Base-by-base conservation (phyloP, 805 yeast genomes). In the Grigorovia jiainica region DNA sequence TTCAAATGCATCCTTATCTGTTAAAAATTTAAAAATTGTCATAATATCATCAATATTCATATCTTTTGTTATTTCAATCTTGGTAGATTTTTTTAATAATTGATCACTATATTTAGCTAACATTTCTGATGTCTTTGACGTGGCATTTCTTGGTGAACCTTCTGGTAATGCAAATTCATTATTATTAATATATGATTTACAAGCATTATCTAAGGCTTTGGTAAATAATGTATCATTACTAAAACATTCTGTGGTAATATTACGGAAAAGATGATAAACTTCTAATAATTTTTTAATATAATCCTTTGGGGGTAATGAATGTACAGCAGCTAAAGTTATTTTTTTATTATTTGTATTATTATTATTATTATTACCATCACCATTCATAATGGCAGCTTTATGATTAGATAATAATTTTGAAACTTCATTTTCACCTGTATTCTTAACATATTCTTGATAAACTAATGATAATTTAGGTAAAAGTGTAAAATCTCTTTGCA, bases 1-100 rank as follows among this genome's bases (percentile, higher is more conserved):
- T 66, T 92, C 97, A 64, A 92, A 94, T 34, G 92, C 85, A 67
- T 94, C 97, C 61, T 87, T 89, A 60, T 92, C 97, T 35, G 85
- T 87, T 44, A 94, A 73, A 58, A 84, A 90, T 56, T 80, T 81
- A 70, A 92, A 86, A 21, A 92, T 71, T 13, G 80, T 75, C 84
- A 90, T 85, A 53, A 92, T 75, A 55, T 89, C 92, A 51, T 83
- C 89, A 37, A 83, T 77, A 41, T 78, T 77, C 79, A 89, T 77
- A 56, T 82, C 90, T 45, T 70, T 66, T n/a, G 74, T 66, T 13
- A 74, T 69, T 47, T 82, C 89, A 44, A 78, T 83, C 57, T 81
- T 82, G 37, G 78, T 72, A n/a, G 78, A 74, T 57, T 81, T 82
- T 58, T 80, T 85, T 53, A 94, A 73, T 51, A 89, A 70, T 36